Evolutionary conservation across 768 basidiomycete species (phyloP).

Genomic region (Trametes sanguinea): DNA sequence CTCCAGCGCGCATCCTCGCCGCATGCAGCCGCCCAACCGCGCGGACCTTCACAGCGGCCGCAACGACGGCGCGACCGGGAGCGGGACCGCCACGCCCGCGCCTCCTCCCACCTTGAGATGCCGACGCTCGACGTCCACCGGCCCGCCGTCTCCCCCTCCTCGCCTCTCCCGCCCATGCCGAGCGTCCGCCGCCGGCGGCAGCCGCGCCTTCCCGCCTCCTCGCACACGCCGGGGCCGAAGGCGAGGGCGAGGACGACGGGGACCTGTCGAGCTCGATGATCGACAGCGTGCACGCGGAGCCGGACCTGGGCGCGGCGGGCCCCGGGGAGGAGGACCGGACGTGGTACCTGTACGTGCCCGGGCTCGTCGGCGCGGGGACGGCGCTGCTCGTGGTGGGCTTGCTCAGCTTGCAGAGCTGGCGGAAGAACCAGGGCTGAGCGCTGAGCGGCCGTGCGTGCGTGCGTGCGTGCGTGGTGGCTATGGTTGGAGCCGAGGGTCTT

Average conservation of each 20-base stretch:
- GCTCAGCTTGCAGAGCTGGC: conserved; percentile 63
- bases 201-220: conserved; percentile 15
- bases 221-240: neutral
- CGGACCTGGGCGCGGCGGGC: conserved; percentile 38
- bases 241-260: conserved; percentile 44
- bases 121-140: conserved; percentile 56
- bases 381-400: conserved; percentile 79
- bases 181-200: conserved; percentile 24
- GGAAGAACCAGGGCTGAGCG: conserved; percentile 35
- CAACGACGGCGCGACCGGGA: neutral
- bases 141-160: conserved; percentile 27
- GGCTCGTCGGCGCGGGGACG: conserved; percentile 82
- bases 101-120: conserved; percentile 50
- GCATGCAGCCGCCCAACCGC: neutral
- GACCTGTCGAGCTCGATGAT: conserved; percentile 49
- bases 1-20: neutral
- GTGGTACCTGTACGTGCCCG: conserved; percentile 81
- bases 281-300: conserved; percentile 45
- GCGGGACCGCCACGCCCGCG: conserved; percentile 1
- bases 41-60: conserved; percentile 5
- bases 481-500: no score
- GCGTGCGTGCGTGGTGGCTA: no score
- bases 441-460: no score
- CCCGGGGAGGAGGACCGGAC: conserved; percentile 60
- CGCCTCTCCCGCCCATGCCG: conserved; percentile 21